phyloP scores from a whole-genome alignment of 768 basidiomycete species.

The Lactarius deliciosus region DNA sequence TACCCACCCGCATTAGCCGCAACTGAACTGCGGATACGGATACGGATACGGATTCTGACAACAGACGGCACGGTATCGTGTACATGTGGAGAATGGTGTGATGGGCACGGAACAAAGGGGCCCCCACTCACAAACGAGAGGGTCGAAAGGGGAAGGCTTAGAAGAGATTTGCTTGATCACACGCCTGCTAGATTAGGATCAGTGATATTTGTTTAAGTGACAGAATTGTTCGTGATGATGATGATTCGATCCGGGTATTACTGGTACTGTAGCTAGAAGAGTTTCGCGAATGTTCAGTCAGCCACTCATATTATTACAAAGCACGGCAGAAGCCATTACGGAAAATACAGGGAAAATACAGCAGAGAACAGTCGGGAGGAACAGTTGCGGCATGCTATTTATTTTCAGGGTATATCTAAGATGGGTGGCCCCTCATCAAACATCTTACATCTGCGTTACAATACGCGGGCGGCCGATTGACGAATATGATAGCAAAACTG shows the following conservation, averaged over 20 bases:
- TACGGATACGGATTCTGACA: constrained; percentile 8
- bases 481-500: constrained; percentile 21
- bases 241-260: constrained; percentile 15
- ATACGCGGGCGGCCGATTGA: constrained; percentile 14
- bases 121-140: constrained; percentile 11
- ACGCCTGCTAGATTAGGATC: not conserved
- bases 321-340: constrained; percentile 16
- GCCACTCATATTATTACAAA: constrained; percentile 5
- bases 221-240: constrained; percentile 8
- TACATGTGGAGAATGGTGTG: not conserved
- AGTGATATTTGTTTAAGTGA: constrained; percentile 10
- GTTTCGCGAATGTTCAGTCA: constrained; percentile 15
- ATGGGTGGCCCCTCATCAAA: constrained; percentile 1
- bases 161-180: constrained; percentile 24
- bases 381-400: constrained; percentile 11
- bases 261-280: constrained; percentile 1
- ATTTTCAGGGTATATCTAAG: constrained; percentile 13
- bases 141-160: constrained; percentile 22
- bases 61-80: not conserved
- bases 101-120: constrained; percentile 11
- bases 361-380: not conserved
- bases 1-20: constrained; percentile 8
- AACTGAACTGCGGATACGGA: constrained; percentile 19
- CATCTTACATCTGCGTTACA: constrained; percentile 16
- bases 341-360: constrained; percentile 21